Percentiles rank a stretch among this genome's conserved stretches.
phyloP scores from a whole-genome alignment of 306 rosid species.

The Dalbergia cochinchinensis region DNA sequence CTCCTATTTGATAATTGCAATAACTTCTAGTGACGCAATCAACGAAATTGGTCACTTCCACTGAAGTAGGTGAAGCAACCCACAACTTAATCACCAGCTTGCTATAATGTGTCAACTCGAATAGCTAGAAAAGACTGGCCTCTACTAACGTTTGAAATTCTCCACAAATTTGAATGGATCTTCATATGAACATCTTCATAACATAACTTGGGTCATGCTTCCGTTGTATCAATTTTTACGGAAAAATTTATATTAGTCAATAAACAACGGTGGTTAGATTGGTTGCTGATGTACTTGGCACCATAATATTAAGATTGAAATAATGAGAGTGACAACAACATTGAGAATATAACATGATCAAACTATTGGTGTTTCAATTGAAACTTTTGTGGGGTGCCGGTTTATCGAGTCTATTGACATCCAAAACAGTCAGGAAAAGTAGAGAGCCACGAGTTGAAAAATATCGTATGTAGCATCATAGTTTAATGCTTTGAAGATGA shows the following conservation, averaged over 20 bases:
- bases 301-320: background rate
- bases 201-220: background rate
- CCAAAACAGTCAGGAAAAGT: background rate
- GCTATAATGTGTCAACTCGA: constrained; percentile 11
- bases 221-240: background rate
- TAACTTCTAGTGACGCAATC: constrained; percentile 1
- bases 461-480: background rate
- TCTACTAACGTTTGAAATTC: background rate
- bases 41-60: constrained; percentile 3
- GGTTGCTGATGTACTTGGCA: constrained; percentile 9
- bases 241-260: background rate
- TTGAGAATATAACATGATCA: background rate
- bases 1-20: constrained; percentile 1
- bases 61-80: constrained; percentile 29
- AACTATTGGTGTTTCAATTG: background rate
- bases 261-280: background rate
- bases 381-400: background rate
- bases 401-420: background rate
- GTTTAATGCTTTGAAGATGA: background rate
- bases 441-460: background rate
- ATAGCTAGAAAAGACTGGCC: background rate
- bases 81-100: constrained; percentile 22
- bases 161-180: background rate
- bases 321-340: background rate
- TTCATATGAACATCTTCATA: background rate